Evolutionary conservation across 1,284 basidiomycete species (phyloP).

Genomic region (Moniliella sp.): DNA sequence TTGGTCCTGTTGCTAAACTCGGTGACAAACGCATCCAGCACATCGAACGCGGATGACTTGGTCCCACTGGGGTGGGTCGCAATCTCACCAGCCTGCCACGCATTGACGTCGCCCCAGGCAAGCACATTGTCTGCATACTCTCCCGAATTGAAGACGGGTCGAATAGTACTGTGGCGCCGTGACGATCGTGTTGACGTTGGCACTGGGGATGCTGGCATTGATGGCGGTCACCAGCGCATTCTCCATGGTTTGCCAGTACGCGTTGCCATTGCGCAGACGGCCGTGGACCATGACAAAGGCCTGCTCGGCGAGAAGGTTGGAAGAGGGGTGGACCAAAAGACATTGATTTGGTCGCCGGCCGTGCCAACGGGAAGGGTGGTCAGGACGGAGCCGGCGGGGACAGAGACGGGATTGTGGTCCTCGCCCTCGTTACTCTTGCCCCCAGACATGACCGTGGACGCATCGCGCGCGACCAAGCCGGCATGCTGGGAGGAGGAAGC

Average conservation of each 20-base stretch:
- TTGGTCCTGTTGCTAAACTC: slow-evolving; percentile 10
- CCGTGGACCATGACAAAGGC: slow-evolving; percentile 26
- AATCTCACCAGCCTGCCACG: slow-evolving; percentile 23
- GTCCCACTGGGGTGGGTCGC: slow-evolving; percentile 18
- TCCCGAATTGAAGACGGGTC: slow-evolving; percentile 10
- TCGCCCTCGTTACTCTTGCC: no score
- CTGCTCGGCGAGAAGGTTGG: no score
- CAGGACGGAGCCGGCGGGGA: no score
- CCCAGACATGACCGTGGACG: no score
- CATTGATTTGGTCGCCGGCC: not conserved
- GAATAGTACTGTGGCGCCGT: slow-evolving; percentile 26
- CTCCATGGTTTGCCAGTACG: slow-evolving; percentile 13
- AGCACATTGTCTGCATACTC: slow-evolving; percentile 16
- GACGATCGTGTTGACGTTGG: slow-evolving; percentile 11
- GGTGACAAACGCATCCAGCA: slow-evolving; percentile 14
- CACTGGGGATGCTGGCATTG: slow-evolving; percentile 5
- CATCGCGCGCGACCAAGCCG: no score
- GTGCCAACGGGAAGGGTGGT: not conserved
- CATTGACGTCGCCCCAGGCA: slow-evolving; percentile 24
- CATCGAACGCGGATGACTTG: slow-evolving; percentile 17
- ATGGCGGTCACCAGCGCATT: slow-evolving; percentile 10
- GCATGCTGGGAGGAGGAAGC: no score
- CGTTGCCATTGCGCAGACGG: slow-evolving; percentile 14
- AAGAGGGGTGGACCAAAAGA: not conserved
- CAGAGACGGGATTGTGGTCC: no score